Evolutionary conservation across 2,329 filamentous ascomycete genomes (phyloP).

Genomic region (Aspergillus carbonarius): DNA sequence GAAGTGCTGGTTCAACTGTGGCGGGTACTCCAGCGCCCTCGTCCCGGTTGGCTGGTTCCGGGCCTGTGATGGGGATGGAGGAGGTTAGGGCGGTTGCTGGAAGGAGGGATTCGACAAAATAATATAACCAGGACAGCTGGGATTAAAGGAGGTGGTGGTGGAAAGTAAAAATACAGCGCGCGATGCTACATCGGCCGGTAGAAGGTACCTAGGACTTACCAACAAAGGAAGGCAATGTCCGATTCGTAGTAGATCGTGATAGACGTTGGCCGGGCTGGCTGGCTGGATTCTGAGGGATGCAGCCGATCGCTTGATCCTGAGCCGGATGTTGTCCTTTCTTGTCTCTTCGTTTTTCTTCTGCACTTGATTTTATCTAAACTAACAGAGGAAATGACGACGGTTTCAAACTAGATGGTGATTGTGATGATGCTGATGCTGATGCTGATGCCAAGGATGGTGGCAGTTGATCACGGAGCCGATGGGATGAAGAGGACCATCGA

Average conservation of each 20-base stretch:
- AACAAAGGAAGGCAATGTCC: conserved; percentile 2
- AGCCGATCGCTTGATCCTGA: background rate
- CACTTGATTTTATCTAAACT: background rate
- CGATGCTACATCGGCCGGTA: background rate
- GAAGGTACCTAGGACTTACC: background rate
- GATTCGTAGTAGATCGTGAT: conserved; percentile 1
- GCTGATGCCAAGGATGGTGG: background rate
- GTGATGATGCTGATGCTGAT: background rate
- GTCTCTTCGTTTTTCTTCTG: background rate
- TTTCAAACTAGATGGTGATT: background rate
- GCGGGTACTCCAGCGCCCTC: conserved; percentile 1
- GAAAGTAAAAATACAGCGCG: background rate
- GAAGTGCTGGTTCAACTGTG: conserved; percentile 4
- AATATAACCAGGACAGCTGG: background rate
- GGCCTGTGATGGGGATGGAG: background rate
- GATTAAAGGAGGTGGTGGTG: background rate
- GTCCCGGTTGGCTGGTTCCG: conserved; percentile 1
- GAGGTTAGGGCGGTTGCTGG: background rate
- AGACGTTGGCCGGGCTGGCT: background rate
- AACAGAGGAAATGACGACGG: background rate
- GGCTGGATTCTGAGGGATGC: background rate
- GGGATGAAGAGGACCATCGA: too few species aligned
- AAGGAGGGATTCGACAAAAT: background rate
- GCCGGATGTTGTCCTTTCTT: background rate
- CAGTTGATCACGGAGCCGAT: too few species aligned